Evolutionary conservation across 1,284 basidiomycete genomes (phyloP), one percentile per base, ranked within the genome.

Genomic region (Phellopilus nigrolimitatus): DNA sequence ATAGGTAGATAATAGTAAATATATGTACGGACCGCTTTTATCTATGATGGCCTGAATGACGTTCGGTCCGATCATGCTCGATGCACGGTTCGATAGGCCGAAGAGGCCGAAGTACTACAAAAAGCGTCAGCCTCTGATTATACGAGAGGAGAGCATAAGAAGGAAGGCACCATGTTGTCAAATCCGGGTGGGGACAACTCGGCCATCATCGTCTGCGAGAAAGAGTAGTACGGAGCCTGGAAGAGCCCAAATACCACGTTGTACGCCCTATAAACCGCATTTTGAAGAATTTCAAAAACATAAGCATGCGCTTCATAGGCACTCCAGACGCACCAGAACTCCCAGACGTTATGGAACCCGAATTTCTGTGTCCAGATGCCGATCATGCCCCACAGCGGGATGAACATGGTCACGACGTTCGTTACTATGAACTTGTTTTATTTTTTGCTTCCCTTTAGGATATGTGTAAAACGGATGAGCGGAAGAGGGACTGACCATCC

Each of bases 201-300:
- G 0, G 84, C 84, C 85, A 92, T 90, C 86, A 90, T 88, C 0
- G 89, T 90, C 67, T 91, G 88, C 15, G 85, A 78, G 62, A 85
- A 88, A 0, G 89, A 85, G 62, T 88, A 93, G 71, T 91, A 93
- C 0, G 91, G 90, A 6, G 88, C 90, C 66, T 92, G 89, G 72
- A 89, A 88, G 19, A 89, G 67, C 6, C 88, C 88, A 60, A 87
- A 89, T n/a, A 88, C 75, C 42, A 88, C 75, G 60, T 88, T 89
- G 68, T 89, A 88, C 33, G 78, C 78, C 85, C 82, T 81, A 58
- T n/a, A 10, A 17, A 3, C 13, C 13, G 25, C 13, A 39, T 31
- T 25, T 41, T 37, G 39, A 24, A 41, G 24, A 21, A 12, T 22
- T 52, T 42, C 7, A 30, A 12, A 30, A 30, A 19, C 40, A 13